Evolutionary conservation across 805 yeast genomes (phyloP).

Genomic region (Cyberlindnera suaveolens): DNA sequence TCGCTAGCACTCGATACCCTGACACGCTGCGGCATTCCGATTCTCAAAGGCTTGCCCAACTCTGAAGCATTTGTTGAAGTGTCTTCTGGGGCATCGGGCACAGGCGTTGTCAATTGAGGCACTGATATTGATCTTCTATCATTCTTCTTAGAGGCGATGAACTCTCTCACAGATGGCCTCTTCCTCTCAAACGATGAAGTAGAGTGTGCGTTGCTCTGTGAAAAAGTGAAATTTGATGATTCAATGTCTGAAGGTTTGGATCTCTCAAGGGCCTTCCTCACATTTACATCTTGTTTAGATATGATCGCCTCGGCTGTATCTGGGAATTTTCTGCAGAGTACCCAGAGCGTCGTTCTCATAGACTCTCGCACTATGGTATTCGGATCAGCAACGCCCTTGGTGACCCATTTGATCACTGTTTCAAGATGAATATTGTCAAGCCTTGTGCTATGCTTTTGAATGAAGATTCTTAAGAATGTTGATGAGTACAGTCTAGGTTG

Average conservation of each 20-base stretch:
- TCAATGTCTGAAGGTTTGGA: conserved; percentile 38
- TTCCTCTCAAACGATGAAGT: conserved; percentile 16
- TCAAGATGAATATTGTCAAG: conserved; percentile 30
- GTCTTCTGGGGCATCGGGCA: conserved; percentile 2
- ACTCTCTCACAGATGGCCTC: conserved; percentile 43
- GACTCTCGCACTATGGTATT: conserved; percentile 73
- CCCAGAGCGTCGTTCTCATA: conserved; percentile 73
- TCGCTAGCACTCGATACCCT: conserved; percentile 16
- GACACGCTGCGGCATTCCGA: conserved; percentile 20
- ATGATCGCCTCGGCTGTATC: conserved; percentile 34
- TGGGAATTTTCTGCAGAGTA: conserved; percentile 49
- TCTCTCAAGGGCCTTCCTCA: conserved; percentile 56
- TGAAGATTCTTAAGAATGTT: conserved; percentile 58
- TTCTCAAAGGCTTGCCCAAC: conserved; percentile 19
- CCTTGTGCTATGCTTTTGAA: conserved; percentile 44
- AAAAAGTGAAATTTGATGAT: conserved; percentile 4
- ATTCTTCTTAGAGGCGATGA: conserved; percentile 39
- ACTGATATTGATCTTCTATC: conserved; percentile 34
- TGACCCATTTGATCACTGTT: conserved; percentile 42
- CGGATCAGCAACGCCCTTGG: conserved; percentile 68
- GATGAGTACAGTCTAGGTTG: conserved; percentile 67
- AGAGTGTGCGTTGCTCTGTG: conserved; percentile 6
- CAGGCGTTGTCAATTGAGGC: conserved; percentile 20
- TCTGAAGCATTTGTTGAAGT: conserved; percentile 5
- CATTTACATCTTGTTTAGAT: conserved; percentile 25